Base-by-base conservation (phyloP, 2,329 filamentous ascomycete genomes). In the Fusarium bactridioides region DNA sequence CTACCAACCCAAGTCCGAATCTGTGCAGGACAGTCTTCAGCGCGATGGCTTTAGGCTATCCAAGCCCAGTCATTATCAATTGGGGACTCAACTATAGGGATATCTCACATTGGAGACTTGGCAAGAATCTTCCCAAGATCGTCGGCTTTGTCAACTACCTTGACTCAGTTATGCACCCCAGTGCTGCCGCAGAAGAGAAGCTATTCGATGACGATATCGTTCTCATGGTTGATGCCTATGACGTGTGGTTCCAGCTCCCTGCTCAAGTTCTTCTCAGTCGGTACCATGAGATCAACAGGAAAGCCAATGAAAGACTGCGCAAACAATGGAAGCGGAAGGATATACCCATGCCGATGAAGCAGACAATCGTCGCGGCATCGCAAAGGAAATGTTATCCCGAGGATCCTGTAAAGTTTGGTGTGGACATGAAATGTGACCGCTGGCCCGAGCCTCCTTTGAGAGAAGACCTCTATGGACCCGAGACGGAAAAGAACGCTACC, bases 201-300 rank as follows among this genome's bases (percentile, higher is more conserved):
- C 11, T 66, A 6, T 44, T 41, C 0, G 64, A 67, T 12, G 51
- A 67, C 2, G 61, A 67, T 5, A 37, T 68, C 6, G 48, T 68
- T 7, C 64, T 68, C 10, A 68, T 45, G 48, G 56, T 68, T 4
- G 65, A 68, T 2, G 43, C 11, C 15, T 37, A 25, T 2, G 65
- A 68, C 5, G 18, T 68, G 2, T 68, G 65, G 65, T 68, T 68
- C 9, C 65, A 68, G 15, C 50, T 68, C 9, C 65, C 65, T 1
- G 16, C 31, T 2, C 56, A 68, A 7, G 37, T 68, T 6, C 33
- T 68, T 8, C 64, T 68, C 18, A 62, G 56, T 16, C 65, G 65
- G 4, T 68, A 68, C 15, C 65, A 68, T 11, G 63, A 62, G 4
- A 56, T 68, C 15, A 68, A 68, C 38, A 68, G 13, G 3, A 44